Percentiles rank a stretch among this genome's conserved stretches.
Evolutionary conservation across 768 basidiomycete genomes (phyloP).

Genomic region (Phlegmacium glaucopus): DNA sequence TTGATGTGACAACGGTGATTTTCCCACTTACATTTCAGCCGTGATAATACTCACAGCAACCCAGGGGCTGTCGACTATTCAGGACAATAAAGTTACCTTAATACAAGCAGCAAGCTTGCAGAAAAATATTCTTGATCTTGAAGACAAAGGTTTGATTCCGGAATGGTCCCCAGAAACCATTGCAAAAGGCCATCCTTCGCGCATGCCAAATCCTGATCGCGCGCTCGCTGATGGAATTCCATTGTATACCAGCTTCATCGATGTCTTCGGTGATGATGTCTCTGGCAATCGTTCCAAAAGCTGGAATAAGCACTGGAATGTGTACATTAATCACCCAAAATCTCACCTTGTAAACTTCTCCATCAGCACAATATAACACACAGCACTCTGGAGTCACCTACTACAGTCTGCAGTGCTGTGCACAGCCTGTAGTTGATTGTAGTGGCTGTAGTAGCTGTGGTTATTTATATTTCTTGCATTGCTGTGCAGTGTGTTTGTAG

Average conservation of each 20-base stretch:
- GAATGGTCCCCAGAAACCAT: background rate
- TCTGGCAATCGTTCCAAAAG: conserved; percentile 13
- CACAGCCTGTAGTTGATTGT: too few relatives aligned
- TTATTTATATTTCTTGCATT: too few relatives aligned
- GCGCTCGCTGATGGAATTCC: conserved; percentile 5
- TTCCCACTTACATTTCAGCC: background rate
- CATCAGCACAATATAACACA: conserved; percentile 30
- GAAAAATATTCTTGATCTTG: background rate
- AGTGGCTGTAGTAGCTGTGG: too few relatives aligned
- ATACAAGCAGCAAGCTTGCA: background rate
- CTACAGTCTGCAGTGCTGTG: too few relatives aligned
- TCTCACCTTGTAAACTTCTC: conserved; percentile 22
- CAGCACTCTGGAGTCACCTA: too few relatives aligned
- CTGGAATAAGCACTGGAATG: conserved; percentile 34
- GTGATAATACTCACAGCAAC: background rate
- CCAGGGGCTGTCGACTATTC: background rate
- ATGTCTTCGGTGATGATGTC: conserved; percentile 7
- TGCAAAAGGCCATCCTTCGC: background rate
- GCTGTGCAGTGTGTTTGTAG: too few relatives aligned
- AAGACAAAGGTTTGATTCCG: background rate
- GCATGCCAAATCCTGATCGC: conserved; percentile 13
- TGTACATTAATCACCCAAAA: conserved; percentile 25
- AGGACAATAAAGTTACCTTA: background rate
- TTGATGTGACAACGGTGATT: background rate
- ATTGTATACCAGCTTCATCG: conserved; percentile 6